Conservation (phyloP, 2,329 filamentous ascomycete genomes). For the Clonostachys byssicola region DNA sequence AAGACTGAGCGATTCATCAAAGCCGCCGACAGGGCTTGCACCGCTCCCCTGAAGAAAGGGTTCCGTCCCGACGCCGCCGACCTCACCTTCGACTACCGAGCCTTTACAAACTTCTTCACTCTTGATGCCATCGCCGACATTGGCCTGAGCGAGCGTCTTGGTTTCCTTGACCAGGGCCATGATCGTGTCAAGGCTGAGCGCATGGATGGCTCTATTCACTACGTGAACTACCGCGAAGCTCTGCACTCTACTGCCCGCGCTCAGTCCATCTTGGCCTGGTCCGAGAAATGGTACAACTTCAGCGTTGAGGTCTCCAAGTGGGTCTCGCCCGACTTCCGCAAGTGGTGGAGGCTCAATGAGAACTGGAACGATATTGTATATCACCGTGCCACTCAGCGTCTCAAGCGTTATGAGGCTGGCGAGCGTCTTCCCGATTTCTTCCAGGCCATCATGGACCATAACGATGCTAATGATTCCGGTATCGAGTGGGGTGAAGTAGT, state of each 20-base stretch:
- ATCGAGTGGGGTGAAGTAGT: constrained; percentile 55
- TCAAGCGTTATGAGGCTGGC: not conserved
- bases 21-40: not conserved
- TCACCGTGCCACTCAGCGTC: not conserved
- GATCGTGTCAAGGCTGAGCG: not conserved
- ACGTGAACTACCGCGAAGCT: not conserved
- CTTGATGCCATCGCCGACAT: constrained; percentile 52
- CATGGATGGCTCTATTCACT: constrained; percentile 1
- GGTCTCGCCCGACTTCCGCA: not conserved
- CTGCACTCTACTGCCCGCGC: not conserved
- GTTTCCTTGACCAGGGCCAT: constrained; percentile 1
- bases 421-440: not conserved
- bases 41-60: constrained; percentile 4
- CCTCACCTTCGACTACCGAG: constrained; percentile 36
- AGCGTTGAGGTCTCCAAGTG: constrained; percentile 38
- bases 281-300: constrained; percentile 5
- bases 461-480: constrained; percentile 27
- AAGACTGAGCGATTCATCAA: not conserved
- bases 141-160: not conserved
- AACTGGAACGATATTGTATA: not conserved
- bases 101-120: constrained; percentile 51
- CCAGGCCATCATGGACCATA: constrained; percentile 42
- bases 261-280: not conserved
- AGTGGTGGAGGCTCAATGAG: not conserved
- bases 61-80: not conserved